These are phyloP conservation scores for Polyporus arcularius DNA, from an alignment of 768 basidiomycete genomes.

Conservation along the genomic window DNA sequence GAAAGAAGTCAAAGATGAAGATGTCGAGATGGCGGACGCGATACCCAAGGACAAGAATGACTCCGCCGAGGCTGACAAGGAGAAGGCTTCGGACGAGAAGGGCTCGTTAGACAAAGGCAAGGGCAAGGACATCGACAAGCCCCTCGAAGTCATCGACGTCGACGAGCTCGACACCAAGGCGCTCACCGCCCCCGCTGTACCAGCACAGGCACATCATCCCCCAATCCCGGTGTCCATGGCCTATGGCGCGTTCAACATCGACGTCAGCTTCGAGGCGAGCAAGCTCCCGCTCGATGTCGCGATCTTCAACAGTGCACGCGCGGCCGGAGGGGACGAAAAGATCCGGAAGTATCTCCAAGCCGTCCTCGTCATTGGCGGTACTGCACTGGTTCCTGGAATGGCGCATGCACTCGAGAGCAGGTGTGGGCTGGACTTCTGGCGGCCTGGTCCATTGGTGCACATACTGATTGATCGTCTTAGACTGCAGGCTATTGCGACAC, in stretches of 20 bases:
- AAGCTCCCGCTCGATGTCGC: constrained; percentile 92
- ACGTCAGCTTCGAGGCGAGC: constrained; percentile 82
- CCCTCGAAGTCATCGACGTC: constrained; percentile 50
- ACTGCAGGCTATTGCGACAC: constrained; percentile 81
- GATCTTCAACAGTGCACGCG: constrained; percentile 89
- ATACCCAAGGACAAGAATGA: constrained; percentile 9
- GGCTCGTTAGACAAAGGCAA: constrained; percentile 19
- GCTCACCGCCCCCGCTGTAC: constrained; percentile 23
- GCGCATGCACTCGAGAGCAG: constrained; percentile 86
- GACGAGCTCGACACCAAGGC: constrained; percentile 24
- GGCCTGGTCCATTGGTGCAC: neutral
- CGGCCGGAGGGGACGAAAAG: constrained; percentile 85
- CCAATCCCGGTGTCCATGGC: constrained; percentile 31
- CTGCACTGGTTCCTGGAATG: constrained; percentile 78
- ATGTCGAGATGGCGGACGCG: constrained; percentile 20
- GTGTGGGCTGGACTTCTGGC: constrained; percentile 40
- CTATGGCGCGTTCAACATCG: constrained; percentile 56
- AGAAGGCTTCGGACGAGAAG: constrained; percentile 11
- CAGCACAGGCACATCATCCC: constrained; percentile 10
- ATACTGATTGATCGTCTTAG: constrained; percentile 35
- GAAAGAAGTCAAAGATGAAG: constrained; percentile 17
- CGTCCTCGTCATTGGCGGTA: constrained; percentile 86
- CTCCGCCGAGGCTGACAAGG: neutral
- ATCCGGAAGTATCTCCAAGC: constrained; percentile 87
- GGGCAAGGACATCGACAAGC: constrained; percentile 29